A percentile compares a stretch with the other conserved stretches of the same genome.
These are phyloP conservation scores for Talaromyces thailandensis DNA, from an alignment of 495 filamentous ascomycete species.

Conservation along the genomic window DNA sequence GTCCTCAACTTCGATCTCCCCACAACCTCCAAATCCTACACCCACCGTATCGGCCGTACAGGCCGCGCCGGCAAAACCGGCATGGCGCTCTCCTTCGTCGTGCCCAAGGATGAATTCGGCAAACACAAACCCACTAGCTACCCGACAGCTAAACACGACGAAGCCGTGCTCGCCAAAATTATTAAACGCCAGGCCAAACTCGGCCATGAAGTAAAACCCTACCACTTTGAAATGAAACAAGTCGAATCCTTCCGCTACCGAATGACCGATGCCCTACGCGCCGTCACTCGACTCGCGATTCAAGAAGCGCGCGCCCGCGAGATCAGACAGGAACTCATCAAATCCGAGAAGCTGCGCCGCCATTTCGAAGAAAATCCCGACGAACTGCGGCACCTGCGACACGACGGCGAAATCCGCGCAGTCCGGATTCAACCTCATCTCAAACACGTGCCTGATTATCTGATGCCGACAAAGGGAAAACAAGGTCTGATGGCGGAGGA, in stretches of 20 bases:
- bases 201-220: conserved; percentile 73
- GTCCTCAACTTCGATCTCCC: conserved; percentile 98
- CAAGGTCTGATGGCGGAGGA: conserved; percentile 50
- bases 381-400: conserved; percentile 76
- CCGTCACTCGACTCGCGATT: conserved; percentile 73
- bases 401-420: conserved; percentile 78
- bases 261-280: conserved; percentile 78
- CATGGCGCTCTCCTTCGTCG: conserved; percentile 89
- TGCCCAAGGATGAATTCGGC: conserved; percentile 68
- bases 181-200: conserved; percentile 60
- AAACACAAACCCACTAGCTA: conserved; percentile 85
- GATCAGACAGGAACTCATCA: conserved; percentile 78
- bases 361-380: conserved; percentile 96
- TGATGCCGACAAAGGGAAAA: conserved; percentile 73
- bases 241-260: conserved; percentile 91
- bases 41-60: conserved; percentile 89
- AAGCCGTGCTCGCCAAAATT: conserved; percentile 68
- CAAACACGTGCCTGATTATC: conserved; percentile 91
- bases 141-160: conserved; percentile 66
- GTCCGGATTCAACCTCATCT: conserved; percentile 79
- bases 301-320: conserved; percentile 85
- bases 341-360: conserved; percentile 85
- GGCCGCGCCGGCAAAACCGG: conserved; percentile 82
- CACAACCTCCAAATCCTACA: conserved; percentile 80
- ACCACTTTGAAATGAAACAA: conserved; percentile 88